Evolutionary conservation across 495 filamentous ascomycete species (phyloP).

Genomic region (Aspergillus biplanus): DNA sequence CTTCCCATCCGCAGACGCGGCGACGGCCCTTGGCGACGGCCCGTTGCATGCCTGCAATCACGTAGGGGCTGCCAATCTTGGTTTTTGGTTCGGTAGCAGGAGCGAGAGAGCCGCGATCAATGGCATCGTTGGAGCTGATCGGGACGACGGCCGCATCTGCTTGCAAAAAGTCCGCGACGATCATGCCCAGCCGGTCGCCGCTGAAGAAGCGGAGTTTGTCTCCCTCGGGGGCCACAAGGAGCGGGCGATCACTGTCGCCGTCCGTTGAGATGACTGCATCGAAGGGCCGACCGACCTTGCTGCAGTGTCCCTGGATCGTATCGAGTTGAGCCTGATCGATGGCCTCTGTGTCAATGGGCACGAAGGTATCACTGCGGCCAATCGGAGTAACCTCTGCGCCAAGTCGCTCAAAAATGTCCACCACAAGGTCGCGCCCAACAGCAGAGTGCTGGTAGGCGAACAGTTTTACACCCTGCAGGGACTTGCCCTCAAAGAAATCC

Average conservation of each 20-base stretch:
- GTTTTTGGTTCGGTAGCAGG: slow-evolving; percentile 27
- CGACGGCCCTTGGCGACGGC: slow-evolving; percentile 24
- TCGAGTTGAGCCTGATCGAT: slow-evolving; percentile 33
- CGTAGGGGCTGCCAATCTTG: slow-evolving; percentile 34
- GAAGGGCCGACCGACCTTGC: slow-evolving; percentile 23
- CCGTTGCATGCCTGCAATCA: slow-evolving; percentile 34
- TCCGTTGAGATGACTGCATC: slow-evolving; percentile 33
- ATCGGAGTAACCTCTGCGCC: slow-evolving; percentile 28
- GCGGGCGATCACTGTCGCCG: slow-evolving; percentile 35
- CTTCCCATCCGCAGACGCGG: slow-evolving; percentile 33
- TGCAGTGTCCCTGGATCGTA: slow-evolving; percentile 24
- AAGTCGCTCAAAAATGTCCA: slow-evolving; percentile 26
- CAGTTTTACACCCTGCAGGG: slow-evolving; percentile 28
- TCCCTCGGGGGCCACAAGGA: slow-evolving; percentile 25
- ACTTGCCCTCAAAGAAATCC: slow-evolving; percentile 31
- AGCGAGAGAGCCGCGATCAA: slow-evolving; percentile 28
- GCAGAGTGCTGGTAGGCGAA: slow-evolving; percentile 36
- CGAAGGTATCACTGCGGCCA: slow-evolving; percentile 33
- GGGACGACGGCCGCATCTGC: slow-evolving; percentile 33
- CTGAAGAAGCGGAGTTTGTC: slow-evolving; percentile 33
- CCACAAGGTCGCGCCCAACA: slow-evolving; percentile 31
- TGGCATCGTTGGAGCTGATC: slow-evolving; percentile 35
- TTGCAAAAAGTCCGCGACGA: slow-evolving; percentile 28
- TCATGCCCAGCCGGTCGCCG: slow-evolving; percentile 32
- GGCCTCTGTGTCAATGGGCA: slow-evolving; percentile 37